These are phyloP conservation scores for Verbena officinalis DNA, from an alignment of 257 asterid species.

Conservation along the genomic window DNA sequence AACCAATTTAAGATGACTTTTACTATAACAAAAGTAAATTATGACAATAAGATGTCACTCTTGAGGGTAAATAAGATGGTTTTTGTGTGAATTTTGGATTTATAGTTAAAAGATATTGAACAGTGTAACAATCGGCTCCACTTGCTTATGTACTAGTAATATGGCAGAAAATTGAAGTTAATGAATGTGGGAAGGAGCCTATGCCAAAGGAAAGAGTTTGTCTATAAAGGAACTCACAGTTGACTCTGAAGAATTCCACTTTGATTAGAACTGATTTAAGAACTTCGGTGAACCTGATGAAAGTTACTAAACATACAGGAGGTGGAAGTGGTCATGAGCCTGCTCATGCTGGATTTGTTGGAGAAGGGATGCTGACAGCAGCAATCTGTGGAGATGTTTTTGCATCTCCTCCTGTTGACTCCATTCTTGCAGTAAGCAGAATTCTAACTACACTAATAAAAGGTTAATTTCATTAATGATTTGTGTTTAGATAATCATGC, in stretches of 20 bases:
- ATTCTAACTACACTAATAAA: slow-evolving; percentile 29
- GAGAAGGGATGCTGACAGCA: slow-evolving; percentile 99
- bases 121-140: slow-evolving; percentile 11
- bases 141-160: slow-evolving; percentile 6
- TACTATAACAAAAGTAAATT: neutral
- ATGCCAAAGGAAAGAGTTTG: neutral
- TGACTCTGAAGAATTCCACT: slow-evolving; percentile 8
- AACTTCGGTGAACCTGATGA: slow-evolving; percentile 18
- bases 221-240: slow-evolving; percentile 1
- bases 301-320: slow-evolving; percentile 52
- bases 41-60: slow-evolving; percentile 3
- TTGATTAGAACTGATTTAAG: slow-evolving; percentile 25
- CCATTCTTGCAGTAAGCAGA: slow-evolving; percentile 88
- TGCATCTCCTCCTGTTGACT: slow-evolving; percentile 89
- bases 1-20: neutral
- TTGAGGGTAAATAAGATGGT: neutral
- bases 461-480: slow-evolving; percentile 18
- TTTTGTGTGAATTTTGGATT: neutral
- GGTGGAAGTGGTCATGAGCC: slow-evolving; percentile 99
- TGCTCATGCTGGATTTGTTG: slow-evolving; percentile 98
- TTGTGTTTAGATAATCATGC: slow-evolving; percentile 22
- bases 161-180: slow-evolving; percentile 4
- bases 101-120: slow-evolving; percentile 1
- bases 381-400: slow-evolving; percentile 98
- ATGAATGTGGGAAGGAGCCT: slow-evolving; percentile 12